These are phyloP conservation scores for Prasinococcaceae sp. DNA, from an alignment of 139 green algal species.

Conservation along the genomic window DNA sequence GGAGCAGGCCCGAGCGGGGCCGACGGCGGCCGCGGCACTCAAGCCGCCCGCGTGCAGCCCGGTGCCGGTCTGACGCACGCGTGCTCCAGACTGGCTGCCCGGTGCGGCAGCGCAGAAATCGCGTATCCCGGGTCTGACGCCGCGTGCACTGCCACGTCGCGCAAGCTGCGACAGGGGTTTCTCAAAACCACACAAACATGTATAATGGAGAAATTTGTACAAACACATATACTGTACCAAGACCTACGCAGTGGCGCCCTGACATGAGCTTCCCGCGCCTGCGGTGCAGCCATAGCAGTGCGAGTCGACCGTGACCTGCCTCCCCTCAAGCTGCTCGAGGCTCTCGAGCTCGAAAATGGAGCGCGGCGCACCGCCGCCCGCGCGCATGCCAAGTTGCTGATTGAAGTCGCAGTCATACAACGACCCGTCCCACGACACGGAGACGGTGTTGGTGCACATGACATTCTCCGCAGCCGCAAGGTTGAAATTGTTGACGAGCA, in stretches of 20 bases:
- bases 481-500: conserved; percentile 66
- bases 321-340: conserved; percentile 52
- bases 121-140: background rate
- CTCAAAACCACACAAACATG: no score
- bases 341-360: conserved; percentile 69
- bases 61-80: background rate
- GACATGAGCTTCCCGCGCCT: conserved; percentile 65
- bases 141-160: background rate
- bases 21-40: background rate
- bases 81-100: background rate
- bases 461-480: conserved; percentile 39
- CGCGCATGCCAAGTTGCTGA: conserved; percentile 77
- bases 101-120: background rate
- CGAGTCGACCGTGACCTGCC: conserved; percentile 51
- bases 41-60: background rate
- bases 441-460: conserved; percentile 66
- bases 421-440: conserved; percentile 72
- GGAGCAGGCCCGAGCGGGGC: no score
- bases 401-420: conserved; percentile 99
- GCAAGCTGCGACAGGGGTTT: no score
- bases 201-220: no score
- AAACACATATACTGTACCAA: no score
- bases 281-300: conserved; percentile 97
- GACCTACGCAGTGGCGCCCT: conserved; percentile 40
- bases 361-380: conserved; percentile 1